Evolutionary conservation across 2,329 filamentous ascomycete genomes (phyloP).

Genomic region (Diaporthe sp.): DNA sequence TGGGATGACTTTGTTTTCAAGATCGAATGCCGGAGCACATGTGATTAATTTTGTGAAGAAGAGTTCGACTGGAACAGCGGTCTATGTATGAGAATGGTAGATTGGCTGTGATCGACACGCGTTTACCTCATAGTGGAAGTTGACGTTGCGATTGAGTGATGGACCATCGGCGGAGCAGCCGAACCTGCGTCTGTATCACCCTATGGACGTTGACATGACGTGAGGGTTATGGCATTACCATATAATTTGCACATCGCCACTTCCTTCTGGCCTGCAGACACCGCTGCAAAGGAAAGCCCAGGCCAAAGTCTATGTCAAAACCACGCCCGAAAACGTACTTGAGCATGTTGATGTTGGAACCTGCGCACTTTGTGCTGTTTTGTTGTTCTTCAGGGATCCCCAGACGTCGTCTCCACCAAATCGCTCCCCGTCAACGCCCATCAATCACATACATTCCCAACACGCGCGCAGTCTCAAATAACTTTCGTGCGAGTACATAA

Average conservation of each 20-base stretch:
- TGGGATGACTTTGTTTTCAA: background rate
- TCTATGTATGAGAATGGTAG: background rate
- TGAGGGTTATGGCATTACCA: background rate
- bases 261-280: background rate
- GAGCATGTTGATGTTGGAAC: background rate
- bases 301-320: background rate
- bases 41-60: background rate
- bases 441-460: background rate
- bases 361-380: background rate
- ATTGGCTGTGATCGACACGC: background rate
- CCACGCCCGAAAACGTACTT: no score
- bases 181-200: background rate
- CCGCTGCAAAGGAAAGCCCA: no score
- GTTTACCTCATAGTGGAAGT: background rate
- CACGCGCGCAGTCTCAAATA: no score
- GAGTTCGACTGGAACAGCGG: background rate
- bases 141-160: background rate
- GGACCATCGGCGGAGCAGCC: background rate
- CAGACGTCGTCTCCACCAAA: background rate
- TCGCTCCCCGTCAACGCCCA: background rate
- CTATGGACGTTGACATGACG: constrained; percentile 25
- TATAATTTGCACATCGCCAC: background rate
- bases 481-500: fast-evolving
- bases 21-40: background rate
- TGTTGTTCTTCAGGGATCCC: background rate